A percentile compares a stretch with the other conserved stretches of the same genome.
These are phyloP conservation scores for Bipolaris cookei DNA, from an alignment of 2,329 filamentous ascomycete genomes.

Conservation along the genomic window DNA sequence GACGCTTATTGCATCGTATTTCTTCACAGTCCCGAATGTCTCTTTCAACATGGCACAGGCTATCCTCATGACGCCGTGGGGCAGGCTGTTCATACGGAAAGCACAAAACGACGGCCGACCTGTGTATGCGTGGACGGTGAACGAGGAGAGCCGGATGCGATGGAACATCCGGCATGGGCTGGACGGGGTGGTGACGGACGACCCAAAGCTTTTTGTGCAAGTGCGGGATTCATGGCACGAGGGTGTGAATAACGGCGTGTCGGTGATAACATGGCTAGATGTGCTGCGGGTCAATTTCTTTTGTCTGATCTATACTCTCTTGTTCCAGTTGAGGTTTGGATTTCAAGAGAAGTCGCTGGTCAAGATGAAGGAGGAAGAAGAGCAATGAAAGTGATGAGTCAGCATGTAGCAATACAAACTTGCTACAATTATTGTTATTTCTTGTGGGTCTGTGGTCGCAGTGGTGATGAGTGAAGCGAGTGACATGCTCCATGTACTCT, in stretches of 20 bases:
- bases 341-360: constrained; percentile 29
- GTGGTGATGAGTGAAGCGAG: background rate
- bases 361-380: constrained; percentile 16
- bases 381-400: background rate
- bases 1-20: constrained; percentile 70
- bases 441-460: background rate
- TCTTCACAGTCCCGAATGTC: constrained; percentile 70
- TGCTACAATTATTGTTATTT: background rate
- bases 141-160: constrained; percentile 77
- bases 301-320: constrained; percentile 39
- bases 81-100: constrained; percentile 69
- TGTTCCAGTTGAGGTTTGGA: constrained; percentile 44
- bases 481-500: background rate
- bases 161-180: constrained; percentile 73
- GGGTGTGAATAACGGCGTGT: constrained; percentile 37
- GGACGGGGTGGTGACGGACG: constrained; percentile 86
- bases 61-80: constrained; percentile 71
- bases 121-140: constrained; percentile 86
- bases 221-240: constrained; percentile 57
- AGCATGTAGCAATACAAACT: background rate
- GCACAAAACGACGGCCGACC: constrained; percentile 63
- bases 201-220: constrained; percentile 71
- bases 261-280: constrained; percentile 39
- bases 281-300: constrained; percentile 45
- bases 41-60: constrained; percentile 79